Conservation (phyloP, 805 yeast genomes). For the Myxozyma lipomycoides region DNA sequence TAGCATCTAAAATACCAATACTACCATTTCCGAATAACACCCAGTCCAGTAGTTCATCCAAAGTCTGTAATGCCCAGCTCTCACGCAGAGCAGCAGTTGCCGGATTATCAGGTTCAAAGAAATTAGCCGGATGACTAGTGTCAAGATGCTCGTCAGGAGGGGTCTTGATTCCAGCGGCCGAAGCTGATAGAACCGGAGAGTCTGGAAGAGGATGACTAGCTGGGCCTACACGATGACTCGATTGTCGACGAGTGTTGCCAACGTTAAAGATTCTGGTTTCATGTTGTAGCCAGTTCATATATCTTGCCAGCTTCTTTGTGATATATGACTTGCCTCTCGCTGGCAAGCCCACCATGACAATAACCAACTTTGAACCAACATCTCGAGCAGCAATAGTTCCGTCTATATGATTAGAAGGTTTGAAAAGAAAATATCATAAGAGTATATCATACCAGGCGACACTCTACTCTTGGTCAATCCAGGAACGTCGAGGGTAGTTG, state of each 20-base stretch:
- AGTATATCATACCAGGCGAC: constrained; percentile 58
- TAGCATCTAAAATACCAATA: constrained; percentile 92
- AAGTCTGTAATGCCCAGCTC: constrained; percentile 93
- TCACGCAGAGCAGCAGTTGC: constrained; percentile 67
- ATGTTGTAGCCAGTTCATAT: constrained; percentile 90
- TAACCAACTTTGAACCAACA: constrained; percentile 77
- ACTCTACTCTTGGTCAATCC: constrained; percentile 80
- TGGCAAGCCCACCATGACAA: constrained; percentile 93
- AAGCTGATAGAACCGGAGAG: constrained; percentile 20
- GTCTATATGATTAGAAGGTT: constrained; percentile 15
- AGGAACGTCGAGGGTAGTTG: constrained; percentile 86
- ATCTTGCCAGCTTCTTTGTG: constrained; percentile 84
- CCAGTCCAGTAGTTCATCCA: constrained; percentile 78
- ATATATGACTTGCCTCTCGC: constrained; percentile 94
- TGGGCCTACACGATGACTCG: constrained; percentile 59
- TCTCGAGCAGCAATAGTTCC: constrained; percentile 45
- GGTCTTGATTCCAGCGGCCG: constrained; percentile 4
- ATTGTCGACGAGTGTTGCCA: constrained; percentile 86
- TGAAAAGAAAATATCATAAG: neutral
- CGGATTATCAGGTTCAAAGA: constrained; percentile 76
- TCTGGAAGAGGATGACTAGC: constrained; percentile 61
- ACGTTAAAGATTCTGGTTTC: constrained; percentile 89
- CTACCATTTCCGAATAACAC: constrained; percentile 76
- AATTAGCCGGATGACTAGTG: constrained; percentile 65
- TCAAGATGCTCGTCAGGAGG: constrained; percentile 6